Evolutionary conservation across 306 rosid species (phyloP).

Genomic region (Quercus engelmannii): DNA sequence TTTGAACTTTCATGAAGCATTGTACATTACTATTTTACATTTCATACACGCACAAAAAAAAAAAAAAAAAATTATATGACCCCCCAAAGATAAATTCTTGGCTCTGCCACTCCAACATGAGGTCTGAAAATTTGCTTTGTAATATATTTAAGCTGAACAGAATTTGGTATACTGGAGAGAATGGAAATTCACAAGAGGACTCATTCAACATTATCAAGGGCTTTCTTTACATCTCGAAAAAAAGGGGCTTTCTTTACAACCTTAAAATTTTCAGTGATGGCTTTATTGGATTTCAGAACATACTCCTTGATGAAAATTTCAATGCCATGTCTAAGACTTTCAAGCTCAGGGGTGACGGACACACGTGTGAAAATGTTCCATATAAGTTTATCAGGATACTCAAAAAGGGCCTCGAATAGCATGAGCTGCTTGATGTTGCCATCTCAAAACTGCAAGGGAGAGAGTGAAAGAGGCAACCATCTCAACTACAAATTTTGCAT

Average conservation of each 20-base stretch:
- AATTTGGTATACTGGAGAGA: slow-evolving; percentile 12
- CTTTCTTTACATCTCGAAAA: neutral
- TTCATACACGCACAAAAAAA: too few relatives aligned
- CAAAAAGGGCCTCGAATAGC: slow-evolving; percentile 76
- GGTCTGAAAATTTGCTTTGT: neutral
- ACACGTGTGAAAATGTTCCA: slow-evolving; percentile 81
- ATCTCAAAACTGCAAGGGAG: slow-evolving; percentile 67
- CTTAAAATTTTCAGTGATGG: slow-evolving; percentile 52
- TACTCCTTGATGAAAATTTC: slow-evolving; percentile 67
- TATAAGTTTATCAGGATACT: slow-evolving; percentile 45
- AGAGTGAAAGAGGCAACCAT: slow-evolving; percentile 73
- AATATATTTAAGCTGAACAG: slow-evolving; percentile 22
- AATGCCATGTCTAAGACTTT: slow-evolving; percentile 63
- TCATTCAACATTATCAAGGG: slow-evolving; percentile 70
- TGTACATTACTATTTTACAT: too few relatives aligned
- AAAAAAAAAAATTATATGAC: too few relatives aligned
- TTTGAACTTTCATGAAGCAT: too few relatives aligned
- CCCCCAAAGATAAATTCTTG: too few relatives aligned
- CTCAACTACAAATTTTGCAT: slow-evolving; percentile 79
- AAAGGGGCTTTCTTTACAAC: slow-evolving; percentile 35
- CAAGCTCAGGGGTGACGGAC: slow-evolving; percentile 70
- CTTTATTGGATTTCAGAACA: slow-evolving; percentile 43
- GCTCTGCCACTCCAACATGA: neutral
- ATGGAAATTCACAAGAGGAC: slow-evolving; percentile 50
- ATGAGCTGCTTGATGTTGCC: slow-evolving; percentile 53